Evolutionary conservation across 257 asterid species (phyloP), one percentile per base, ranked within the genome.

Genomic region (Echites panduratus): DNA sequence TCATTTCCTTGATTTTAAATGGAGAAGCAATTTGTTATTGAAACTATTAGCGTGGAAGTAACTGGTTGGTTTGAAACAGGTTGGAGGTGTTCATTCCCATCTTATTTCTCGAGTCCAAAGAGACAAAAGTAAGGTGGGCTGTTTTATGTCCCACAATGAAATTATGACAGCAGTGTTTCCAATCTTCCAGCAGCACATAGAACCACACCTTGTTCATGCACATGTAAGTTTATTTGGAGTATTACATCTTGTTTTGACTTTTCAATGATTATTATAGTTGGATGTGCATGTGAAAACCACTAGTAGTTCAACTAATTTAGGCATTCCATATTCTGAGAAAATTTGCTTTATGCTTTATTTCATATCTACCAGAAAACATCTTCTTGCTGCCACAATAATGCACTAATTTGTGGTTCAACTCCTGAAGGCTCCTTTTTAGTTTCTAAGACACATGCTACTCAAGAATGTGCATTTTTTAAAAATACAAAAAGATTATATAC

Each of bases 151-250:
- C 78, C 96, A 95, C 77, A 86, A 92, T 80, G 99, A 92, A 82
- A 85, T 95, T 53, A 95, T 95, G 99, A 95, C 81, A 70, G 87
- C 96, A 7, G 99, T 95, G 66, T 95, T 95, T 82, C 99, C 99
- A 41, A 92, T 95, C 92, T 95, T 95, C 87, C 99, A 95, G 85
- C 95, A 89, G 82, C 95, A 95, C 81, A 95, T 95, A 57, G 99
- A 95, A 77, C 99, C 99, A n/a, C 99, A 95, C 84, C 99, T 95
- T 79, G 98, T 95, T 79, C 98, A 92, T 84, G 98, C 99, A 63
- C 99, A 95, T 85, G 98, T 95, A 77, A 87, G 96, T 90, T 70
- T 53, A 71, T 71, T 70, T 72, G 64, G 66, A 68, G 69, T 47
- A 67, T 32, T 53, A 22, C 10, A 10, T 69, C 26, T 41, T 58